Conservation (phyloP, 2,329 filamentous ascomycete genomes). For the Colletotrichum costaricense region DNA sequence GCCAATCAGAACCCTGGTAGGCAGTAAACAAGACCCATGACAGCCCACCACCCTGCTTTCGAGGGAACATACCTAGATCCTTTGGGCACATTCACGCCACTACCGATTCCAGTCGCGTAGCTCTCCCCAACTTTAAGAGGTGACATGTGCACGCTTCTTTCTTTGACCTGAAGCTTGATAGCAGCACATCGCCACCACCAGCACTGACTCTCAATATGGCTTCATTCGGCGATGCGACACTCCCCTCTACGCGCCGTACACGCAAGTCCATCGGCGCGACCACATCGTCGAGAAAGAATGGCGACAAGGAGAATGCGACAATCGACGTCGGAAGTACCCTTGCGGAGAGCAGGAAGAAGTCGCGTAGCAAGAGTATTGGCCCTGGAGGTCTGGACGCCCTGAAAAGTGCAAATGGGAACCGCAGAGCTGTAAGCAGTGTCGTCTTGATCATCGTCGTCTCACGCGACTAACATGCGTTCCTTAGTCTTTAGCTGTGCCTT, state of each 20-base stretch:
- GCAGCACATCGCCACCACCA: neutral
- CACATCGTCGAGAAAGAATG: slow-evolving; percentile 31
- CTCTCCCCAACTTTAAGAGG: slow-evolving; percentile 34
- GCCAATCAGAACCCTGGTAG: slow-evolving; percentile 23
- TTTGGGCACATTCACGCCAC: slow-evolving; percentile 37
- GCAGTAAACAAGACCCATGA: slow-evolving; percentile 33
- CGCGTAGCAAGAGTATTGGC: slow-evolving; percentile 94
- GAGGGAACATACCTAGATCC: slow-evolving; percentile 31
- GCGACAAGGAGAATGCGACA: slow-evolving; percentile 84
- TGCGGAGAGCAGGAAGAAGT: slow-evolving; percentile 72
- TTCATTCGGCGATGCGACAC: slow-evolving; percentile 56
- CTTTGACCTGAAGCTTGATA: slow-evolving; percentile 4
- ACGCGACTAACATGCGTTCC: slow-evolving; percentile 36
- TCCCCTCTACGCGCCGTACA: slow-evolving; percentile 67
- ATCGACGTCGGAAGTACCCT: slow-evolving; percentile 69
- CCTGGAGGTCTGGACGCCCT: slow-evolving; percentile 89
- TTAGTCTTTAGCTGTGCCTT: slow-evolving; percentile 66
- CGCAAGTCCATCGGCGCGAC: slow-evolving; percentile 76
- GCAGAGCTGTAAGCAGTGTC: slow-evolving; percentile 74
- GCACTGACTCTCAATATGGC: slow-evolving; percentile 47
- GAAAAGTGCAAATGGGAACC: slow-evolving; percentile 79
- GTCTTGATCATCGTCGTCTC: neutral
- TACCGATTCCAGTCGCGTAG: slow-evolving; percentile 20
- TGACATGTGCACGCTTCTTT: slow-evolving; percentile 22
- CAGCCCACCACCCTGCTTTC: slow-evolving; percentile 35